Base-by-base conservation (phyloP, 805 yeast species). In the Candida pseudofarinosa region DNA sequence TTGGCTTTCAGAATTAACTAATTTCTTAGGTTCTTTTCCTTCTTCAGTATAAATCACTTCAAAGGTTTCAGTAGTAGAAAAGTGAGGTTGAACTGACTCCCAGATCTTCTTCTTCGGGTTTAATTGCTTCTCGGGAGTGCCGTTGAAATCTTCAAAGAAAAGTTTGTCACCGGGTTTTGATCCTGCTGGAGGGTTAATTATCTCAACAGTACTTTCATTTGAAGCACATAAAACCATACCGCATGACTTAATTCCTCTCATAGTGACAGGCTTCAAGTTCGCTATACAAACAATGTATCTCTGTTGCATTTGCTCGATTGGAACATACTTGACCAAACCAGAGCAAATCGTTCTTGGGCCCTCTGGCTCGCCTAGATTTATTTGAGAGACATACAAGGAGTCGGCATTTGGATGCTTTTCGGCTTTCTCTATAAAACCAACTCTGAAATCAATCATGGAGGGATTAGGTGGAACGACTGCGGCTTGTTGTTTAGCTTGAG, bases 291-390 rank as follows among this genome's bases (percentile, higher is more conserved):
- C 85, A 39, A 91, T 95, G 56, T 78, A 79, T 65, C 98, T 84
- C 66, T 88, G 80, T 77, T 93, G 99, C 96, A 93, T 85, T 35
- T 85, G 95, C 71, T 93, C 98, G 51, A 95, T 65, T 33, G 96
- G 83, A 61, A 87, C 77, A 69, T 86, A 81, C 54, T 88, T 88
- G 49, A 89, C 97, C 58, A 93, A 76, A 54, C 99, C 99, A 10
- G 97, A 88, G 73, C 99, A 93, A 44, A 93, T 96, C 23, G 98
- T 93, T 75, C 99, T 82, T 60, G 99, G 99, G 46, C 95, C 95
- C 63, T 88, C 96, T 49, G 76, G 90, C 57, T 93, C 99, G 53
- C 99, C 99, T 75, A 87, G 82, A 50, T 95, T 88, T 56, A 93
- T 93, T 40, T 99, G 93, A 20, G 98, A 93, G 44, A 93, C 96